Evolutionary conservation across 805 yeast genomes (phyloP), one percentile per base, ranked within the genome.

Genomic region (Suhomyces pyralidae): DNA sequence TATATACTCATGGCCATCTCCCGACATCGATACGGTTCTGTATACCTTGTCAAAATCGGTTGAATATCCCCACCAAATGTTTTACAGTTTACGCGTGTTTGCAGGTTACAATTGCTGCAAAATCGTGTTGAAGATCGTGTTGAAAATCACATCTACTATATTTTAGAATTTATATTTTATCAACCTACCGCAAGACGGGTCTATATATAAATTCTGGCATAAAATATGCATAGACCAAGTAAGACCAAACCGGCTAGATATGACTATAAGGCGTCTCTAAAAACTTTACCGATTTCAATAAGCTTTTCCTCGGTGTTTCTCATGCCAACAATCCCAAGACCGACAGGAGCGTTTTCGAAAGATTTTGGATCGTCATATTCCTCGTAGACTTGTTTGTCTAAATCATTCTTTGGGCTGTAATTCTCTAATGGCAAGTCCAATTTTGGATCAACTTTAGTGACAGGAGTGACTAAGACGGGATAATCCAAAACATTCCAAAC

Each of bases 401-500:
- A 45, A 9, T 60, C 59, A 43, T 58, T 59, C 12, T 51, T 24
- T 5, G 61, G 63, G n/a, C 36, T 51, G 45, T 59, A 60, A n/a
- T 49, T 45, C 32, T 25, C 26, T n/a, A 32, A 51, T 24, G 58
- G 53, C 15, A 24, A 10, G 40, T 61, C 64, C 10, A 55, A 50
- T n/a, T 46, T 48, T 20, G 46, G 40, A 43, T 57, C 60, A 2
- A 60, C 58, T 32, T 40, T 58, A 10, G 60, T 56, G 9, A 56
- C 59, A 7, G 63, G 64, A 26, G 58, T 53, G 3, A 42, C 45
- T 14, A 42, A 42, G 14, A 42, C 45, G 17, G 45, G 65, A 32
- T 57, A 57, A 46, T 60, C 65, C 26, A 61, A 47, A 10, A 59
- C 51, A 42, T 60, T 61, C 62, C 63, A 61, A 40, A 55, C 57